These are phyloP conservation scores for Venturia pyrina DNA, from an alignment of 2,329 filamentous ascomycete species.

Conservation along the genomic window DNA sequence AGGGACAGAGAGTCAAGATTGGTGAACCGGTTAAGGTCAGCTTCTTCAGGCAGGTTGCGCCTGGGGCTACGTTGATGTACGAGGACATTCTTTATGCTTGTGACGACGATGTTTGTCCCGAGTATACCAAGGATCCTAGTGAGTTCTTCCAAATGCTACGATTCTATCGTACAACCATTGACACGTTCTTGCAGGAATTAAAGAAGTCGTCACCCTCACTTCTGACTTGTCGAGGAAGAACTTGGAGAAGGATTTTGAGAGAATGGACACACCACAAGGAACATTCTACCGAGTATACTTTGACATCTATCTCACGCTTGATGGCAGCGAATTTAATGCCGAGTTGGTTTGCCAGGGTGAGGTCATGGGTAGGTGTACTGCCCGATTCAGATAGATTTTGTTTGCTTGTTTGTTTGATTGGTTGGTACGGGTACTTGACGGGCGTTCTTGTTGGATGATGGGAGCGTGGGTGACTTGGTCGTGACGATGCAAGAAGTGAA, in stretches of 20 bases:
- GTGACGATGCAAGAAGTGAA: not conserved
- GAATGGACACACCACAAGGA: constrained; percentile 97
- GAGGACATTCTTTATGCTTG: constrained; percentile 97
- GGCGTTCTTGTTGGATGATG: constrained; percentile 5
- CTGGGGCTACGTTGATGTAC: constrained; percentile 96
- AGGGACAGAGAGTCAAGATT: constrained; percentile 97
- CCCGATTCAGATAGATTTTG: constrained; percentile 58
- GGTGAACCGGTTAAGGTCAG: constrained; percentile 98
- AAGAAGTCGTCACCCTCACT: constrained; percentile 95
- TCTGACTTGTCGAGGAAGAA: constrained; percentile 97
- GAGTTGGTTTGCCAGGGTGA: constrained; percentile 98
- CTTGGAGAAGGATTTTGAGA: constrained; percentile 96
- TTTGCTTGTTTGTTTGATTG: not conserved
- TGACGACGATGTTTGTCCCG: constrained; percentile 94
- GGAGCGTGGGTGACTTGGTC: not conserved
- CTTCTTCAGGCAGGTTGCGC: constrained; percentile 96
- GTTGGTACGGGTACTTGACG: not conserved
- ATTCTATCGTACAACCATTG: constrained; percentile 5
- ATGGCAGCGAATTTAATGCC: constrained; percentile 95
- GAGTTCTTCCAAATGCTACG: constrained; percentile 39
- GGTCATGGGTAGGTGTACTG: constrained; percentile 94
- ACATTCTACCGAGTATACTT: constrained; percentile 54
- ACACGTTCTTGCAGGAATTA: constrained; percentile 61
- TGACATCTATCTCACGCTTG: constrained; percentile 76
- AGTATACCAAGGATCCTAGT: constrained; percentile 99